A percentile compares a stretch with the other conserved stretches of the same genome.
Evolutionary conservation across 2,329 filamentous ascomycete genomes (phyloP).

Genomic region (Hypoxylon sp.): DNA sequence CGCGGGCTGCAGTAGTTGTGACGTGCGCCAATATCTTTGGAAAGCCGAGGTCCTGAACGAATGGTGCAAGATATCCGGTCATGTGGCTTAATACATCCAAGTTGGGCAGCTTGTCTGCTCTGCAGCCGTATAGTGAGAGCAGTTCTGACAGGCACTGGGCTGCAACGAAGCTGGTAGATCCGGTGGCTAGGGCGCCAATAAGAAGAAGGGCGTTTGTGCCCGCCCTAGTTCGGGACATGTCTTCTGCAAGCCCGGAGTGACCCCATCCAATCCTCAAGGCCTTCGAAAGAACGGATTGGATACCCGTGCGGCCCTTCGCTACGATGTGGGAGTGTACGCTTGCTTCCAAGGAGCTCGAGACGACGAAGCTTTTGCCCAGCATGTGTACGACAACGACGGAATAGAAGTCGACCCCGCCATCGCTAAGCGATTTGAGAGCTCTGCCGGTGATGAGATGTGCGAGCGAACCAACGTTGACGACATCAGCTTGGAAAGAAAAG

Average conservation of each 20-base stretch:
- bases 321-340: slow-evolving; percentile 6
- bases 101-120: neutral
- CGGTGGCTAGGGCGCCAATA: neutral
- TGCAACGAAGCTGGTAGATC: neutral
- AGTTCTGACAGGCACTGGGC: neutral
- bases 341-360: neutral
- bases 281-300: slow-evolving; percentile 10
- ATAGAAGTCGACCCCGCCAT: slow-evolving; percentile 5
- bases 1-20: neutral
- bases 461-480: neutral
- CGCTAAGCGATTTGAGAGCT: slow-evolving; percentile 1
- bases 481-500: neutral
- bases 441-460: slow-evolving; percentile 4
- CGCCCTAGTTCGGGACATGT: slow-evolving; percentile 3
- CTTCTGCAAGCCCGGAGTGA: slow-evolving; percentile 3
- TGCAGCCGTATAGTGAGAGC: neutral
- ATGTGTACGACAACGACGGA: neutral
- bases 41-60: neutral
- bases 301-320: neutral
- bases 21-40: neutral
- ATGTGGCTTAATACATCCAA: neutral
- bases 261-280: slow-evolving; percentile 13
- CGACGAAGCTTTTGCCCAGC: neutral
- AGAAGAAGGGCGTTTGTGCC: slow-evolving; percentile 6
- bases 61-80: neutral